Percentiles rank a stretch among this genome's conserved stretches.
Conservation (phyloP, 2,329 filamentous ascomycete genomes). For the Fusarium papillatum region DNA sequence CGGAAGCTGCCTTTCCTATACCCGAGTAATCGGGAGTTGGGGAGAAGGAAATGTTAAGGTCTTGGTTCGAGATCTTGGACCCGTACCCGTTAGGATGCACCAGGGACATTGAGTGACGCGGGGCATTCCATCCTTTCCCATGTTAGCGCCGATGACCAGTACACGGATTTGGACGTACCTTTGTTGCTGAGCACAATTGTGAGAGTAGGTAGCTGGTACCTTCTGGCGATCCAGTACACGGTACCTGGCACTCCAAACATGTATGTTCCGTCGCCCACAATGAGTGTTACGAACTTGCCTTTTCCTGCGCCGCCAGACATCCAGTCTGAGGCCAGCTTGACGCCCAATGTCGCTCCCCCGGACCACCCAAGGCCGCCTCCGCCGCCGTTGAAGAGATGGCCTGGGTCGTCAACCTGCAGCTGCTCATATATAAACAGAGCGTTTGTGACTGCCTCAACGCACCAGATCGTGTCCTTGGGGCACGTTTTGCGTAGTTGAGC, state of each 20-base stretch:
- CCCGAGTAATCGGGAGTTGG: conserved; percentile 70
- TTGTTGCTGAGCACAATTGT: conserved; percentile 68
- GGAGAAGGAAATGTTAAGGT: conserved; percentile 72
- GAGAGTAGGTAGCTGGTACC: conserved; percentile 61
- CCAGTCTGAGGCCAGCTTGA: conserved; percentile 73
- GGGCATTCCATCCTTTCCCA: conserved; percentile 68
- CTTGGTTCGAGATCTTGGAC: conserved; percentile 66
- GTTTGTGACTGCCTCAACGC: conserved; percentile 82
- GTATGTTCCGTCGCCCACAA: conserved; percentile 65
- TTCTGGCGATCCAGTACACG: conserved; percentile 62
- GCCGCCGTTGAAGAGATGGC: conserved; percentile 83
- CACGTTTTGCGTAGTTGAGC: conserved; percentile 19
- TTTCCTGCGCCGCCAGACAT: conserved; percentile 50
- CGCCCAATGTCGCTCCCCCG: conserved; percentile 78
- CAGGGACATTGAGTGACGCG: conserved; percentile 65
- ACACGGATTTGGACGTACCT: conserved; percentile 3
- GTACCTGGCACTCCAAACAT: conserved; percentile 63
- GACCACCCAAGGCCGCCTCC: conserved; percentile 84
- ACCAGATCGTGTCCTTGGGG: conserved; percentile 71
- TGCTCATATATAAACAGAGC: conserved; percentile 76
- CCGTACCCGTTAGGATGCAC: conserved; percentile 69
- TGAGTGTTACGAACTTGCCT: conserved; percentile 58
- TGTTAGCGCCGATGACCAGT: conserved; percentile 5
- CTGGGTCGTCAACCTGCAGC: conserved; percentile 74
- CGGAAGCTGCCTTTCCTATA: conserved; percentile 69